Base-by-base conservation (phyloP, 805 yeast species). In the Wickerhamomyces hampshirensis region DNA sequence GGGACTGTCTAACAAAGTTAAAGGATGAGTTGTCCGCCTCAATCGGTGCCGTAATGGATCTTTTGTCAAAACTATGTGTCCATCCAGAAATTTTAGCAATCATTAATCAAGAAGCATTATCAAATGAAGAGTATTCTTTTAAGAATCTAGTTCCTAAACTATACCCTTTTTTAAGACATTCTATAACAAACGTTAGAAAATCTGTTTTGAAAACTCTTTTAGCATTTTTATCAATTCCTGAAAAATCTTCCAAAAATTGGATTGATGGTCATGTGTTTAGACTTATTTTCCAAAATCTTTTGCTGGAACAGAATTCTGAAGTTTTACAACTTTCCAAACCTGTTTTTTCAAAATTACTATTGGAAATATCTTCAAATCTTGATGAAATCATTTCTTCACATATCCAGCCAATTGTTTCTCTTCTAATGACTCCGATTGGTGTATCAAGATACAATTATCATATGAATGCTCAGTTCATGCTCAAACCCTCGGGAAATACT, bases 31-130 rank as follows among this genome's bases (percentile, higher is more conserved):
- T 93, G 33, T 84, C 95, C 10, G 95, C 98, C 0, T 83, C 96
- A 4, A 87, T 93, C 30, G 97, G 98, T 26, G 84, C 95, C 2
- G 93, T 93, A 2, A 89, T 93, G 96, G 96, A 93, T 59, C 64
- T 93, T 16, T 68, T 93, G 37, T 89, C 96, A 2, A 85, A 83
- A 48, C 66, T 93, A 33, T 93, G 97, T 56, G 75, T 88, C 6
- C 89, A 82, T 58, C 73, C 77, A 2, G 79, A 79, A 52, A 96
- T 89, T 5, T 64, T 89, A 27, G 80, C 77, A 9, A 71, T 80
- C 18, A 74, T 93, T 68, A 82, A 80, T 48, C 63, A 66, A 16
- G 75, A 76, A 42, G 84, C 93, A 4, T 42, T 53, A 2, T 60
- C 63, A 11, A 69, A 73, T 42, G 63, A 71, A 5, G 62, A 73